Conservation (phyloP, 257 asterid genomes). For the Ocimum tenuiflorum region DNA sequence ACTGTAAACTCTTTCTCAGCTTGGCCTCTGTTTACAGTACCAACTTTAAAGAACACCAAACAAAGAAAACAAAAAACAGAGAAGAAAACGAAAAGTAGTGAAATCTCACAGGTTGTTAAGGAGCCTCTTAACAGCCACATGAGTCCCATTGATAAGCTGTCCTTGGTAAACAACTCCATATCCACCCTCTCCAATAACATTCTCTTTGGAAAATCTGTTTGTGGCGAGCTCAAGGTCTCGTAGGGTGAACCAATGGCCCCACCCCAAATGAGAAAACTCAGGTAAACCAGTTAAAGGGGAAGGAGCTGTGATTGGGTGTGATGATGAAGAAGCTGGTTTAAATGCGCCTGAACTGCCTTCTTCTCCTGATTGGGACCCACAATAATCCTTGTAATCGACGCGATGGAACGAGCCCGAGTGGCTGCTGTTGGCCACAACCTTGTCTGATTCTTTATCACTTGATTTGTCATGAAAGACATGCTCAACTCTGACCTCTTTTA, state of each 20-base stretch:
- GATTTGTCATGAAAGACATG: slow-evolving; percentile 69
- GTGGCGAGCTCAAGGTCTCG: slow-evolving; percentile 87
- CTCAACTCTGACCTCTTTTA: slow-evolving; percentile 82
- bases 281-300: slow-evolving; percentile 89
- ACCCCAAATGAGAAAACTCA: slow-evolving; percentile 84
- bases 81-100: too few relatives aligned
- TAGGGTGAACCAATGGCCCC: slow-evolving; percentile 99
- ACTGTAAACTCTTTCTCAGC: slow-evolving; percentile 91
- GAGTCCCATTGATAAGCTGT: slow-evolving; percentile 65
- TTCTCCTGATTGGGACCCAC: slow-evolving; percentile 77
- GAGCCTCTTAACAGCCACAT: slow-evolving; percentile 86
- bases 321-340: slow-evolving; percentile 36
- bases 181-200: too few relatives aligned
- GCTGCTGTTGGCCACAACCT: slow-evolving; percentile 55
- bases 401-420: slow-evolving; percentile 62
- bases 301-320: slow-evolving; percentile 68
- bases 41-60: neutral
- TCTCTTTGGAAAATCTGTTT: slow-evolving; percentile 70
- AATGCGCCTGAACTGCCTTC: slow-evolving; percentile 67
- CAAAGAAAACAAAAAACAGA: too few relatives aligned
- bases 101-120: slow-evolving; percentile 88
- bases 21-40: slow-evolving; percentile 60
- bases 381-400: too few relatives aligned
- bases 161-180: slow-evolving; percentile 91
- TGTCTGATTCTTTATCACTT: slow-evolving; percentile 66